Conservation (phyloP, 441 rosid genomes). For the Daphne laureola region DNA sequence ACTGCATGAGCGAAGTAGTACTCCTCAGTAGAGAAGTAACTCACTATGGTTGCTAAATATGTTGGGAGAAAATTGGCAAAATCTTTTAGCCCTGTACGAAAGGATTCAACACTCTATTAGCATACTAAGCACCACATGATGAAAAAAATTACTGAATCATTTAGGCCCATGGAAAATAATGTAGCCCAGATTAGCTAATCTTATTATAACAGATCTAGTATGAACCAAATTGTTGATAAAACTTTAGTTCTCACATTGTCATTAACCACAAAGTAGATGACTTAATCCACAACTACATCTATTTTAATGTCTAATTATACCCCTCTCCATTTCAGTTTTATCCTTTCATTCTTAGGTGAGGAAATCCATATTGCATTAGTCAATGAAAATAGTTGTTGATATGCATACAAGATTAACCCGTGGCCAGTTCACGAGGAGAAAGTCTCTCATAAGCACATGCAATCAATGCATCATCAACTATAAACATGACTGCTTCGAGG, state of each 20-base stretch:
- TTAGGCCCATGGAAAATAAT: no score
- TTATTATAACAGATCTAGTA: no score
- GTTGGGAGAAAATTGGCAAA: constrained; percentile 72
- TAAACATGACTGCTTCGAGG: constrained; percentile 68
- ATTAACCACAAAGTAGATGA: neutral
- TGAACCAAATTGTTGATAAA: no score
- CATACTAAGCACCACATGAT: no score
- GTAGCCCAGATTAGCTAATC: no score
- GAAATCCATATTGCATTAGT: constrained; percentile 2
- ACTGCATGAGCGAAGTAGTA: no score
- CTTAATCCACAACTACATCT: constrained; percentile 3
- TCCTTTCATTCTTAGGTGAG: neutral
- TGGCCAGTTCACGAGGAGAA: constrained; percentile 73
- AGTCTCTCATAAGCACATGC: constrained; percentile 73
- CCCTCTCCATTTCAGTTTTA: neutral
- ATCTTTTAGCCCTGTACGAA: constrained; percentile 63
- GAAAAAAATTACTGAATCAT: no score
- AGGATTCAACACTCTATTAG: constrained; percentile 1
- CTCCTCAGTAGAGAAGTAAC: constrained; percentile 82
- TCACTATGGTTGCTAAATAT: constrained; percentile 56
- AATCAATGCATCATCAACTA: constrained; percentile 71
- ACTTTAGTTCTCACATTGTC: no score
- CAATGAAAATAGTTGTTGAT: constrained; percentile 6
- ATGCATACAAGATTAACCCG: constrained; percentile 33
- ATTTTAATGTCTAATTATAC: neutral